Evolutionary conservation across 805 yeast species (phyloP).

Genomic region (Pichia nanzhaoensis): DNA sequence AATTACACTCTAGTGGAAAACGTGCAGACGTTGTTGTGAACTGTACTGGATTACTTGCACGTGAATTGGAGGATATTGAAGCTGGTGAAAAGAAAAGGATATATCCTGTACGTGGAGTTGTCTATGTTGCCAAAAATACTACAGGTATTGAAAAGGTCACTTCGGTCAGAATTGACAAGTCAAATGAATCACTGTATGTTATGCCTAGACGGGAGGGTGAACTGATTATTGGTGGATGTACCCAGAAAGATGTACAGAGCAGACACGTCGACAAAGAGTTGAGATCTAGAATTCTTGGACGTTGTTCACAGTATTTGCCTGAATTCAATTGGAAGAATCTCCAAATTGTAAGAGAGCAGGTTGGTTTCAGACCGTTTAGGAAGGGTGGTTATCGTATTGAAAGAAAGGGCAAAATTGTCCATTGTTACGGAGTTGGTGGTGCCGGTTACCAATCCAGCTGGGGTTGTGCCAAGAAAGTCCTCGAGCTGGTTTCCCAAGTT

Average conservation of each 20-base stretch:
- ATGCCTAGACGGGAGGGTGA: conserved; percentile 71
- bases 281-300: too few relatives aligned
- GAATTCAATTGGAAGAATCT: too few relatives aligned
- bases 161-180: too few relatives aligned
- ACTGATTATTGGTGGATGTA: conserved; percentile 52
- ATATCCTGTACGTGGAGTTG: conserved; percentile 53
- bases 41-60: conserved; percentile 48
- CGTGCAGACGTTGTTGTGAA: conserved; percentile 48
- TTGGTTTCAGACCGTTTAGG: conserved; percentile 64
- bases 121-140: too few relatives aligned
- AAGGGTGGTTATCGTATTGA: conserved; percentile 52
- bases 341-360: conserved; percentile 39
- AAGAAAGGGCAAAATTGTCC: conserved; percentile 42
- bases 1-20: conserved; percentile 19
- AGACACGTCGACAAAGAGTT: too few relatives aligned
- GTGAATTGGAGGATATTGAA: conserved; percentile 36
- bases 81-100: conserved; percentile 19
- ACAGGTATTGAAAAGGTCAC: too few relatives aligned
- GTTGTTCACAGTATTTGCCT: too few relatives aligned
- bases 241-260: too few relatives aligned
- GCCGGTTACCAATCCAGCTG: conserved; percentile 46
- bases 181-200: conserved; percentile 44
- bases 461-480: conserved; percentile 54
- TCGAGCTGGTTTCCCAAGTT: background rate
- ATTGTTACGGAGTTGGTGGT: conserved; percentile 45